A percentile compares a stretch with the other conserved stretches of the same genome.
Conservation (phyloP, 2,329 filamentous ascomycete species). For the Aspergillus brasiliensis region DNA sequence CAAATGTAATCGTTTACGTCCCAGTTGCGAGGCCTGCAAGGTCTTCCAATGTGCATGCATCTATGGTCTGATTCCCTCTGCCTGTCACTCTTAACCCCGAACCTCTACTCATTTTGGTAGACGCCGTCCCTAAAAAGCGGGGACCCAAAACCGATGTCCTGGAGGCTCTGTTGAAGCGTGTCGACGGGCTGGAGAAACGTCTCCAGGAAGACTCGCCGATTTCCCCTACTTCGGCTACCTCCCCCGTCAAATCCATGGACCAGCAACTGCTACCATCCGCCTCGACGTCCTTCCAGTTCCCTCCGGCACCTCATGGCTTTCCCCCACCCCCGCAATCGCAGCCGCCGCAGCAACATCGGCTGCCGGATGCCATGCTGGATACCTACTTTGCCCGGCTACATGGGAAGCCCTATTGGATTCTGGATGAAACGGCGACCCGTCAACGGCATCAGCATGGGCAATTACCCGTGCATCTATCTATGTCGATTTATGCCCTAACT, state of each 20-base stretch:
- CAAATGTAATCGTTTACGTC: constrained; percentile 84
- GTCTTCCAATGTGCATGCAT: constrained; percentile 86
- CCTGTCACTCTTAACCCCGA: background rate
- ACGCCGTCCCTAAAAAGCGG: constrained; percentile 86
- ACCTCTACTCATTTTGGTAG: constrained; percentile 35
- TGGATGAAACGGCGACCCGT: constrained; percentile 75
- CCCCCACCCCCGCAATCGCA: constrained; percentile 44
- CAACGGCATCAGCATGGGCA: constrained; percentile 71
- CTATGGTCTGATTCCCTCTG: constrained; percentile 65
- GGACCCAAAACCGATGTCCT: constrained; percentile 88
- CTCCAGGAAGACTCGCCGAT: constrained; percentile 64
- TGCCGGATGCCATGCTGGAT: constrained; percentile 68
- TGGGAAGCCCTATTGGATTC: constrained; percentile 77
- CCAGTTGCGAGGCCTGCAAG: constrained; percentile 84
- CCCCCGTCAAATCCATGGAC: constrained; percentile 36
- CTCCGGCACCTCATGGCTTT: constrained; percentile 11
- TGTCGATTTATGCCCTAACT: constrained; percentile 60
- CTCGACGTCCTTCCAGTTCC: background rate
- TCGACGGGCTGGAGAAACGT: constrained; percentile 80
- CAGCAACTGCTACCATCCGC: constrained; percentile 16
- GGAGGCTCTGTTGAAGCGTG: constrained; percentile 79
- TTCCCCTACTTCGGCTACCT: constrained; percentile 49
- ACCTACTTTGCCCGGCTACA: constrained; percentile 80
- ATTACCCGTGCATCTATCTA: constrained; percentile 55
- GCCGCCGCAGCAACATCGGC: constrained; percentile 36